phyloP scores from a whole-genome alignment of 805 yeast genomes.

The Suhomyces prunicola region DNA sequence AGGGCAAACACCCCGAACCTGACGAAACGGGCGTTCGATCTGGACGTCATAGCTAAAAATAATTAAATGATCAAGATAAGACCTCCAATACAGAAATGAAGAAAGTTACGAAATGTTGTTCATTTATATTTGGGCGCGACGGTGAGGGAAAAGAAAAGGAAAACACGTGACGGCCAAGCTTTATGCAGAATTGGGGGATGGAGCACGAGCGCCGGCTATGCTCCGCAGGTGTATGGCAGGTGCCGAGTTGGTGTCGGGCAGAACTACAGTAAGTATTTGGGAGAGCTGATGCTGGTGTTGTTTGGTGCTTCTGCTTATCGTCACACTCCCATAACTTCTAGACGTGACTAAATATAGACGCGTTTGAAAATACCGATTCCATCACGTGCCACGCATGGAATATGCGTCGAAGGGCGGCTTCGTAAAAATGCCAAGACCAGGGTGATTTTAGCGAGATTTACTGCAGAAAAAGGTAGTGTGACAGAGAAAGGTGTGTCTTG shows the following conservation, averaged over 20 bases:
- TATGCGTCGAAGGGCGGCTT: background rate
- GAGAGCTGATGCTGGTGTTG: background rate
- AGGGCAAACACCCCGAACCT: conserved; percentile 48
- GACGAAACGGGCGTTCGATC: conserved; percentile 47
- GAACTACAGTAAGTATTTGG: no score
- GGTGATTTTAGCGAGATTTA: background rate
- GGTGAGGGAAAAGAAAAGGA: background rate
- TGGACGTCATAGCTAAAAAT: conserved; percentile 10
- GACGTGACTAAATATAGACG: background rate
- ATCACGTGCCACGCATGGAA: background rate
- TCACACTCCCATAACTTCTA: background rate
- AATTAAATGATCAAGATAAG: background rate
- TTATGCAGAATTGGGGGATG: background rate
- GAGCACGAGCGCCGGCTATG: background rate
- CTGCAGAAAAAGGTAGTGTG: background rate
- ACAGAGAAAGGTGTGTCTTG: no score
- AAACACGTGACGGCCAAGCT: background rate
- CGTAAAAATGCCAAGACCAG: background rate
- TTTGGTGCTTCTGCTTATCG: background rate
- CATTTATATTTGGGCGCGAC: background rate
- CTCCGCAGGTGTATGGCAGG: no score
- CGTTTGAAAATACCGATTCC: background rate
- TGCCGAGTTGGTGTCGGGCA: no score
- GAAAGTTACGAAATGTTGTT: background rate
- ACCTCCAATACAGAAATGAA: background rate